phyloP scores from a whole-genome alignment of 2,329 filamentous ascomycete species.

The Trichoderma citrinoviride region DNA sequence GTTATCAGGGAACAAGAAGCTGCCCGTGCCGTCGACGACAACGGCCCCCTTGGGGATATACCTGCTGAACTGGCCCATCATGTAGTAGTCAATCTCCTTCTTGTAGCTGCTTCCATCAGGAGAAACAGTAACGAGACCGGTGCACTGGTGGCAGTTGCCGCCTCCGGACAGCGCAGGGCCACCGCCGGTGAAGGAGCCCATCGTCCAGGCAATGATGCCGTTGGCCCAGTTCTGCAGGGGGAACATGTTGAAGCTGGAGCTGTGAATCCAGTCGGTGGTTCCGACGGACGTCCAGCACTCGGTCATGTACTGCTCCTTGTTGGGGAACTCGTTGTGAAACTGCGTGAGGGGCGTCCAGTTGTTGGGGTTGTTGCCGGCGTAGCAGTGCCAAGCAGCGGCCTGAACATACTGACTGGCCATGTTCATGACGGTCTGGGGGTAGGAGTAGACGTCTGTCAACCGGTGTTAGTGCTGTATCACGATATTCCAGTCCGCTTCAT shows the following conservation, averaged over 20 bases:
- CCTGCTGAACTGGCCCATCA: constrained; percentile 51
- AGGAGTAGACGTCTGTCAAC: constrained; percentile 24
- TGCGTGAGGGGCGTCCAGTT: constrained; percentile 39
- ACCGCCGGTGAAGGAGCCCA: constrained; percentile 43
- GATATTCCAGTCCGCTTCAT: no score
- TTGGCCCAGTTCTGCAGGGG: constrained; percentile 50
- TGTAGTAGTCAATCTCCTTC: constrained; percentile 51
- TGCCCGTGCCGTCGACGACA: constrained; percentile 43
- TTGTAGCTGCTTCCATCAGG: constrained; percentile 40
- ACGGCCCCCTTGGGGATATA: constrained; percentile 47
- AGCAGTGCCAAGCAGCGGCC: constrained; percentile 44
- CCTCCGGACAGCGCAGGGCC: constrained; percentile 43
- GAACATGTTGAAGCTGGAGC: constrained; percentile 44
- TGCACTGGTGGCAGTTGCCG: constrained; percentile 42
- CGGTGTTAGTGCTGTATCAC: background rate
- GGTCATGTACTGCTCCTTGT: constrained; percentile 47
- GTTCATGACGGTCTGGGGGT: constrained; percentile 40
- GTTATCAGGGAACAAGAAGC: constrained; percentile 42
- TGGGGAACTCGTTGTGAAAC: constrained; percentile 42
- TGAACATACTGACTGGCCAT: constrained; percentile 33
- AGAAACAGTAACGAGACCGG: constrained; percentile 57
- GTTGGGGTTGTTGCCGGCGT: constrained; percentile 32
- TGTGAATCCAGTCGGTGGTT: constrained; percentile 43
- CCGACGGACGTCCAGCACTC: constrained; percentile 47
- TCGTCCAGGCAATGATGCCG: constrained; percentile 45